Evolutionary conservation across 495 filamentous ascomycete genomes (phyloP).

Genomic region (Talaromyces proteolyticus): DNA sequence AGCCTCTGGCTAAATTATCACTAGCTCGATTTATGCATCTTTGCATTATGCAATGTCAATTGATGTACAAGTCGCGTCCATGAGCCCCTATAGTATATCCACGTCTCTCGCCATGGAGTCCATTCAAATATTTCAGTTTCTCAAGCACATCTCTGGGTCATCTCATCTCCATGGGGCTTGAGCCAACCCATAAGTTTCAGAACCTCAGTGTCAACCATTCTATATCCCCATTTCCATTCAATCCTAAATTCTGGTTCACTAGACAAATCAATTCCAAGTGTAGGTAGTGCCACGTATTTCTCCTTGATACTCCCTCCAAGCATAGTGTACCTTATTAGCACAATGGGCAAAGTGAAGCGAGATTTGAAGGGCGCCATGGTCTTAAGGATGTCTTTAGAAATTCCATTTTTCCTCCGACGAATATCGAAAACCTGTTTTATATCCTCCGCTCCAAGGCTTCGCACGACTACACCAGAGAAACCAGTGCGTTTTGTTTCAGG

Average conservation of each 20-base stretch:
- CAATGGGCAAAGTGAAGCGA: constrained; percentile 35
- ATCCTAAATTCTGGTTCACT: constrained; percentile 12
- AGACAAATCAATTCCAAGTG: constrained; percentile 1
- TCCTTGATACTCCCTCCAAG: constrained; percentile 2
- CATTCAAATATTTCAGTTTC: too few relatives aligned
- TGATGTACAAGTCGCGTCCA: too few relatives aligned
- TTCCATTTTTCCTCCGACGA: not conserved
- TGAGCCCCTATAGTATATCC: too few relatives aligned
- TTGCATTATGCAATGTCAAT: too few relatives aligned
- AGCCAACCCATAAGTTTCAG: constrained; percentile 29
- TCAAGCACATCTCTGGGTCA: not conserved
- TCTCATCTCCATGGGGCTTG: not conserved
- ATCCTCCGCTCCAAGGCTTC: not conserved
- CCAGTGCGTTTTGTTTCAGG: constrained; percentile 7
- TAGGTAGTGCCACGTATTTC: constrained; percentile 2
- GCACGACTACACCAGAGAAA: not conserved
- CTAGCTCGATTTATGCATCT: too few relatives aligned
- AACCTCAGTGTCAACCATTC: constrained; percentile 31
- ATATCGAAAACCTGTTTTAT: not conserved
- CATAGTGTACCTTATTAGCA: constrained; percentile 8
- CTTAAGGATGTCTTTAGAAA: not conserved
- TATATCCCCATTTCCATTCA: constrained; percentile 40
- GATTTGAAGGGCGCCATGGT: constrained; percentile 17
- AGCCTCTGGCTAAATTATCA: too few relatives aligned
- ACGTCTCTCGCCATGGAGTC: too few relatives aligned